Evolutionary conservation across 495 filamentous ascomycete species (phyloP).

Genomic region (Xanthoparmelia taractica): DNA sequence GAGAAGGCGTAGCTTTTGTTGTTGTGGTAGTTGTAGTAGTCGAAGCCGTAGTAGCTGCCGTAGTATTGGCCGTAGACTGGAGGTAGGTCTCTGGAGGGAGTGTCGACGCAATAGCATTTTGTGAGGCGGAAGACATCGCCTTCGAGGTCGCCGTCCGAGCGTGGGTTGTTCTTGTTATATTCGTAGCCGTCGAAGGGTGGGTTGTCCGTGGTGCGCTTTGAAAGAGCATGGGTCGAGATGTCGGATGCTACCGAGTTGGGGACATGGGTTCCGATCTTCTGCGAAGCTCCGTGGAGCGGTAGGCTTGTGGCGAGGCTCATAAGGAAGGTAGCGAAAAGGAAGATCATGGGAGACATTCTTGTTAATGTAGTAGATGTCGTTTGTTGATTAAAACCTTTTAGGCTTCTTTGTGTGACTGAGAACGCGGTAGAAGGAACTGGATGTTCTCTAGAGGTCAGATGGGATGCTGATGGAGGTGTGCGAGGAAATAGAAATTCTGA

Average conservation of each 20-base stretch:
- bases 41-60: neutral
- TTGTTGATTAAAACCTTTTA: neutral
- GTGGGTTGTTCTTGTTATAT: neutral
- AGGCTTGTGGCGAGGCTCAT: neutral
- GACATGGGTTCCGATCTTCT: neutral
- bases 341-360: neutral
- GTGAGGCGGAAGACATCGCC: neutral
- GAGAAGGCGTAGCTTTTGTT: neutral
- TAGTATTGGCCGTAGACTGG: constrained; percentile 1
- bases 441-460: neutral
- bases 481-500: neutral
- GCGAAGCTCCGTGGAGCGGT: neutral
- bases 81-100: neutral
- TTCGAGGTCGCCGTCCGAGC: neutral
- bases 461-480: neutral
- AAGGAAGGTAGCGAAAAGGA: neutral
- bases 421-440: neutral
- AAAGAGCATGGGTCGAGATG: neutral
- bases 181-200: neutral
- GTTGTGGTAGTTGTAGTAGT: neutral
- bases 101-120: neutral
- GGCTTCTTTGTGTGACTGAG: neutral
- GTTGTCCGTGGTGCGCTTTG: neutral
- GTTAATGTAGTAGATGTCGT: neutral
- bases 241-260: neutral